phyloP scores from a whole-genome alignment of 176 grass and related monocot genomes.

The Oryza meyeriana region DNA sequence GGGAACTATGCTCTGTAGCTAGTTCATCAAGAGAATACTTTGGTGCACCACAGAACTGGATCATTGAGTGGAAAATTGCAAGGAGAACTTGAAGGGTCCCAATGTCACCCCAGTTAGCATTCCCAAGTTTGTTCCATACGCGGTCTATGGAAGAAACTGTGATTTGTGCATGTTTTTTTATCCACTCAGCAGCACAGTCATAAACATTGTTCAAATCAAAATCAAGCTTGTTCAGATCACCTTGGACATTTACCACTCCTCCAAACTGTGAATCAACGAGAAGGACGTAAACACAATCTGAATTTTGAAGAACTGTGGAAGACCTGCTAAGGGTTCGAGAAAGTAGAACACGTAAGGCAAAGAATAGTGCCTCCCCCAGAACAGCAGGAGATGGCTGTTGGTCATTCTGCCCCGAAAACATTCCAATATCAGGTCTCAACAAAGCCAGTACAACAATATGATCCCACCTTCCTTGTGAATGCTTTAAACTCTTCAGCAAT shows the following conservation, averaged over 20 bases:
- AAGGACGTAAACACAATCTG: constrained; percentile 80
- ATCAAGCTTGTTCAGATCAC: constrained; percentile 82
- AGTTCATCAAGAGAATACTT: constrained; percentile 84
- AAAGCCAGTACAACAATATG: constrained; percentile 77
- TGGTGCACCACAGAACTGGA: constrained; percentile 76
- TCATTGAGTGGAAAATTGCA: constrained; percentile 80
- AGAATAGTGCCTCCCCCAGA: constrained; percentile 89
- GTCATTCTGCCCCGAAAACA: constrained; percentile 41
- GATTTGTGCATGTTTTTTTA: constrained; percentile 72
- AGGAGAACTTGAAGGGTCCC: constrained; percentile 86
- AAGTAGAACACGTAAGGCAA: constrained; percentile 76
- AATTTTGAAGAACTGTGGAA: constrained; percentile 62
- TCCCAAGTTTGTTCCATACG: constrained; percentile 97
- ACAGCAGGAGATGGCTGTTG: constrained; percentile 60
- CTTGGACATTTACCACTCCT: constrained; percentile 83
- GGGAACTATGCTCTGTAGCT: constrained; percentile 77
- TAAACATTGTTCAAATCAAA: constrained; percentile 86
- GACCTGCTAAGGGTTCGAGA: constrained; percentile 92
- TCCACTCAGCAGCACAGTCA: constrained; percentile 84
- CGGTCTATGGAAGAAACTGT: constrained; percentile 76
- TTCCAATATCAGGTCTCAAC: constrained; percentile 79
- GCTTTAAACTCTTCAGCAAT: constrained; percentile 59
- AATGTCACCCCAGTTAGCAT: constrained; percentile 96
- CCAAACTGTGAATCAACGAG: constrained; percentile 97
- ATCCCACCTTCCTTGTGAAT: constrained; percentile 86